phyloP scores from a whole-genome alignment of 1,284 basidiomycete genomes.

The Pseudozyma tsukubaensis region DNA sequence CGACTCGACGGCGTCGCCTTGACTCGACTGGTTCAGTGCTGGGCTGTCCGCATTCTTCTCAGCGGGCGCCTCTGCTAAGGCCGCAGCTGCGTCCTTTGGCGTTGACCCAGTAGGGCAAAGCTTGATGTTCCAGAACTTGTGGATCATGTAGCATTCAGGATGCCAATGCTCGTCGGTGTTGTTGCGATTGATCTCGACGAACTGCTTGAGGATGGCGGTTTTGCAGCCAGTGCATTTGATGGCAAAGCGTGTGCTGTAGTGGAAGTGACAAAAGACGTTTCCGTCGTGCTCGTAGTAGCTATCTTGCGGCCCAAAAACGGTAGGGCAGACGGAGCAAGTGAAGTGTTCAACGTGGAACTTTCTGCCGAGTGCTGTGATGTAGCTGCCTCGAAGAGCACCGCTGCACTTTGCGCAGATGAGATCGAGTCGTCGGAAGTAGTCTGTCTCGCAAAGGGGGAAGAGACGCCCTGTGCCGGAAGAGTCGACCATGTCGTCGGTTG shows the following conservation, averaged over 20 bases:
- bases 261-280: conserved; percentile 80
- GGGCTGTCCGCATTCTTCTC: conserved; percentile 18
- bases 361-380: conserved; percentile 99
- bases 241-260: conserved; percentile 97
- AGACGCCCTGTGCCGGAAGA: conserved; percentile 69
- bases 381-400: conserved; percentile 92
- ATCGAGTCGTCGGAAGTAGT: conserved; percentile 95
- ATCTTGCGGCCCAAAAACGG: conserved; percentile 95
- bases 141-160: conserved; percentile 99
- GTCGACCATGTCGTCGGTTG: conserved; percentile 75
- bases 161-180: conserved; percentile 99
- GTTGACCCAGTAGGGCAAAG: conserved; percentile 71
- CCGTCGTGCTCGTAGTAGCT: conserved; percentile 99
- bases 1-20: conserved; percentile 34
- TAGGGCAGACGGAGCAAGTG: conserved; percentile 95
- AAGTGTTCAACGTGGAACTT: conserved; percentile 99
- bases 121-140: conserved; percentile 99
- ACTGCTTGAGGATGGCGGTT: conserved; percentile 99
- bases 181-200: conserved; percentile 99
- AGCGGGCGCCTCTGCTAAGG: conserved; percentile 18
- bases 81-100: conserved; percentile 50
- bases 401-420: conserved; percentile 97
- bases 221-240: conserved; percentile 98
- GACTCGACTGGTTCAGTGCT: conserved; percentile 10
- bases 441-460: conserved; percentile 80